phyloP scores from a whole-genome alignment of 1,284 basidiomycete genomes.

The Tilletia indica region DNA sequence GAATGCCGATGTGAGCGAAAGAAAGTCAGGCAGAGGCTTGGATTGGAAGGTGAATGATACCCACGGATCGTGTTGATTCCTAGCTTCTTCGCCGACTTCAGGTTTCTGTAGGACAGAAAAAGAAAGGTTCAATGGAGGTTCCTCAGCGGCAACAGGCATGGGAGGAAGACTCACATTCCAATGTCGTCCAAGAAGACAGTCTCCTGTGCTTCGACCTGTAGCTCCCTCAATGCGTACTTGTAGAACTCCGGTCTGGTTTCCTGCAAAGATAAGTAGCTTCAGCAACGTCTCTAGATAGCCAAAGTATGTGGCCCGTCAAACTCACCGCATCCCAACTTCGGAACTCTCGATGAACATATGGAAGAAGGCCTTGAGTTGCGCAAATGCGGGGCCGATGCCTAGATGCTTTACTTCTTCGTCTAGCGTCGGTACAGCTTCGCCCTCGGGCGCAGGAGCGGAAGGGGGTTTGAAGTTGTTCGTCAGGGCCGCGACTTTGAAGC shows the following conservation, averaged over 20 bases:
- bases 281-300: background rate
- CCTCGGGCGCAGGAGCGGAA: slow-evolving; percentile 27
- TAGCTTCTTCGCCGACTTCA: slow-evolving; percentile 52
- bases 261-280: slow-evolving; percentile 27
- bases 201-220: slow-evolving; percentile 48
- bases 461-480: slow-evolving; percentile 56
- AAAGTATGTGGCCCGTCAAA: background rate
- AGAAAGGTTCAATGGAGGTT: background rate
- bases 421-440: slow-evolving; percentile 24
- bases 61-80: slow-evolving; percentile 57
- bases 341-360: slow-evolving; percentile 55
- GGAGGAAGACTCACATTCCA: slow-evolving; percentile 27
- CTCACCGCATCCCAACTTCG: slow-evolving; percentile 52
- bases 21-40: background rate
- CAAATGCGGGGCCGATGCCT: slow-evolving; percentile 31
- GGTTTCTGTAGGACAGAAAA: slow-evolving; percentile 34
- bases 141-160: background rate
- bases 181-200: slow-evolving; percentile 57
- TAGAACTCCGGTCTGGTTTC: slow-evolving; percentile 56
- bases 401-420: slow-evolving; percentile 45
- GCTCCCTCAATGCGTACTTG: slow-evolving; percentile 47
- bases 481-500: slow-evolving; percentile 53
- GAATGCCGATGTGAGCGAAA: no score
- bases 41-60: slow-evolving; percentile 21
- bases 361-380: slow-evolving; percentile 46